A percentile compares a stretch with the other conserved stretches of the same genome.
Evolutionary conservation across 73 alveolate genomes (phyloP).

Genomic region (Breviolum minutum): DNA sequence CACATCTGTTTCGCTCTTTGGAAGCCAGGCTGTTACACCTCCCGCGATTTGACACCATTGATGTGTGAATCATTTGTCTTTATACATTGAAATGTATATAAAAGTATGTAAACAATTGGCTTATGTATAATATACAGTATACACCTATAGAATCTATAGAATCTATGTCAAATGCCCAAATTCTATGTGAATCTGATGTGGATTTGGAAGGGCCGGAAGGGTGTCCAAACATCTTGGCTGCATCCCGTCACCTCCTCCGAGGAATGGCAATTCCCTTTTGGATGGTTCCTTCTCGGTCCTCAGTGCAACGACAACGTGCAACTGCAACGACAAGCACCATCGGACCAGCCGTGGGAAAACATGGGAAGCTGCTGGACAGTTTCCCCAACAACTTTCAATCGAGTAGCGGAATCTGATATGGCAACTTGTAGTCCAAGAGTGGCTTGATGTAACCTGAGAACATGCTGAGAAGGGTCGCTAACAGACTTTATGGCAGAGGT

Average conservation of each 20-base stretch:
- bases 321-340: neutral
- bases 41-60: neutral
- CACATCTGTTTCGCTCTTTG: slow-evolving; percentile 75
- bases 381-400: neutral
- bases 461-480: too few relatives aligned
- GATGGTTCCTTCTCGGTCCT: slow-evolving; percentile 17
- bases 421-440: slow-evolving; percentile 34
- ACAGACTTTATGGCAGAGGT: too few relatives aligned
- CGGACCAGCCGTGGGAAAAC: too few relatives aligned
- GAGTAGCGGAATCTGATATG: slow-evolving; percentile 46
- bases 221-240: too few relatives aligned
- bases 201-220: too few relatives aligned
- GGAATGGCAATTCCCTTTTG: slow-evolving; percentile 57
- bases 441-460: slow-evolving; percentile 84
- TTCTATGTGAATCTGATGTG: neutral
- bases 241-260: slow-evolving; percentile 38
- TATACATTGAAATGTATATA: neutral
- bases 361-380: too few relatives aligned
- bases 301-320: neutral
- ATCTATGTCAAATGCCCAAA: neutral
- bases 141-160: neutral
- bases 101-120: neutral
- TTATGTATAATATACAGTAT: neutral
- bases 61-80: neutral
- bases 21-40: slow-evolving; percentile 89